Base-by-base conservation (phyloP, 768 basidiomycete genomes). In the Trametes punicea region DNA sequence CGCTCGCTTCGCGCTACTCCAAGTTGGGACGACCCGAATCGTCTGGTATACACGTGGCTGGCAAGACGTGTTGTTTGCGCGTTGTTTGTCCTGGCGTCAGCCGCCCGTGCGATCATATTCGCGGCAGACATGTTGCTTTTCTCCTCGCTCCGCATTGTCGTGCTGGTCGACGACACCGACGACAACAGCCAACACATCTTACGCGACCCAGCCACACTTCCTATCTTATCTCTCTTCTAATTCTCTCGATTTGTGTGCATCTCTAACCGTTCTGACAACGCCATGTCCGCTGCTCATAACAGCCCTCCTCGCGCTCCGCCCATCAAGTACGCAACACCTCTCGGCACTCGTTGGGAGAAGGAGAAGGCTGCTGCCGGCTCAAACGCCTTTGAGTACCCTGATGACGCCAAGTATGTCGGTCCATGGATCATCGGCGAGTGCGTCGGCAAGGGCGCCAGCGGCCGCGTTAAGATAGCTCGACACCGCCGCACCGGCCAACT, bases 361-460 rank as follows among this genome's bases (percentile, higher is more conserved):
- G 91, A 93, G 76, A 88, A 85, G 70, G 90, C 87, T 48, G 87
- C 89, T 55, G 89, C 91, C 41, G 87, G 82, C 15, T 73, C 77
- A 47, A 77, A 78, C 38, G 86, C 88, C 21, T 92, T 91, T 65
- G 91, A 93, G 63, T 80, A 85, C 34, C 86, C 88, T 0, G 83
- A 88, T 51, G 93, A 96, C 71, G 93, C 93, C 10, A 88, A 84
- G 68, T 78, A 75, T 57, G 87, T 97, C 41, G 94, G 94, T 10
- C 92, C 92, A 2, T 97, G 94, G 94, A 79, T 92, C 62, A 82
- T 97, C 7, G 94, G 94, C 54, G 90, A 92, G 70, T 95, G 92
- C 62, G 86, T 97, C 52, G 94, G 94, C 6, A 94, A 94, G 73
- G 94, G 94, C 47, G 90, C 91, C 29, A 91, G 89, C 63, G 94